Evolutionary conservation across 169 alveolate species (phyloP).

Genomic region (Hammondia hammondi): DNA sequence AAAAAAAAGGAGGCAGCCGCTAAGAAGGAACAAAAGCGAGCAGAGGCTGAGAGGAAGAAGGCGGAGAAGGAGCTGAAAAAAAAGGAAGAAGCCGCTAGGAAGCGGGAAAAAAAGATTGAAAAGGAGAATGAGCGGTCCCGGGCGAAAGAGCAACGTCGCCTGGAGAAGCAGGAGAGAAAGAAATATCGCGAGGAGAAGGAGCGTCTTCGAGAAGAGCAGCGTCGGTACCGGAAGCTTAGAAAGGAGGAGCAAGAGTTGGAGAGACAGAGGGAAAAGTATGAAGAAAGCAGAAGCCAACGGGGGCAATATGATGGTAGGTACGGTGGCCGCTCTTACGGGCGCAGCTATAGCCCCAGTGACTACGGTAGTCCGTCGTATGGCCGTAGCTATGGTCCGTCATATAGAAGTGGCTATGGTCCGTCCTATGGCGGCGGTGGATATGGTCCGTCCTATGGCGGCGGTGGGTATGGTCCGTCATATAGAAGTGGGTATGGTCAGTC

Average conservation of each 20-base stretch:
- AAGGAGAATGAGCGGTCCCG: neutral
- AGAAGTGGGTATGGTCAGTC: neutral
- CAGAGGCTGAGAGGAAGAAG: neutral
- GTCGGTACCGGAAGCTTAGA: neutral
- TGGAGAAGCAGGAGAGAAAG: neutral
- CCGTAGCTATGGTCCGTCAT: neutral
- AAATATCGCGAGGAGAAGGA: neutral
- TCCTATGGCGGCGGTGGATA: neutral
- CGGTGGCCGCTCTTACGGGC: conserved; percentile 8
- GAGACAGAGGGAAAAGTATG: neutral
- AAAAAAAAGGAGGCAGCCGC: neutral
- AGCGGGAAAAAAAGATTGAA: neutral
- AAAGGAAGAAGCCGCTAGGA: neutral
- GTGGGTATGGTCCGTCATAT: neutral
- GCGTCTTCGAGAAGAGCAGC: neutral
- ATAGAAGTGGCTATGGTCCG: neutral
- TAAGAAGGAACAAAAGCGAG: neutral
- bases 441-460: neutral
- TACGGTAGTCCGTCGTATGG: neutral
- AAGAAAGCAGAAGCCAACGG: neutral
- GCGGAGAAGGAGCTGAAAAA: neutral
- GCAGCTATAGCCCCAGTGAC: neutral
- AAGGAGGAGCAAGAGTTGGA: neutral
- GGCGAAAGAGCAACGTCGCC: neutral
- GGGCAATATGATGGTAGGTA: neutral